A percentile compares a stretch with the other conserved stretches of the same genome.
phyloP scores from a whole-genome alignment of 192 early-diverging fungal genomes.

The Paraglomus brasilianum region DNA sequence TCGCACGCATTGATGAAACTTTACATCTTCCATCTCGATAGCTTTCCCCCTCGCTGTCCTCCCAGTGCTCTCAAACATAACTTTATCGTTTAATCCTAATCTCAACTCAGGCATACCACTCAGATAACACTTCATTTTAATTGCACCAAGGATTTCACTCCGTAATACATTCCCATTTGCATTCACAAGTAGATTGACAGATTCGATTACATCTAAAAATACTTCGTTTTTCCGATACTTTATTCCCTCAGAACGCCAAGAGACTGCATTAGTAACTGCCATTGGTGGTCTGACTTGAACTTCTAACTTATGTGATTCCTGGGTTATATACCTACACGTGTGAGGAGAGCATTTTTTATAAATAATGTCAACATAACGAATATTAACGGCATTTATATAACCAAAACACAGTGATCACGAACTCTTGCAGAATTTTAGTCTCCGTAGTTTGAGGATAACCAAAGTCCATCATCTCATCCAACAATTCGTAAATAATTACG shows the following conservation, averaged over 20 bases:
- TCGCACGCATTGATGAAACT: slow-evolving; percentile 91
- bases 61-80: slow-evolving; percentile 91
- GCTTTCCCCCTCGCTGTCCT: slow-evolving; percentile 69
- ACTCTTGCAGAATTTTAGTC: slow-evolving; percentile 83
- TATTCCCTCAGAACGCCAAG: slow-evolving; percentile 93
- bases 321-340: slow-evolving; percentile 82
- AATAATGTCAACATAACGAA: background rate
- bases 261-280: slow-evolving; percentile 90
- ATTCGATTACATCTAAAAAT: slow-evolving; percentile 98
- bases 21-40: slow-evolving; percentile 89
- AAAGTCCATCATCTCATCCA: slow-evolving; percentile 95
- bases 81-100: slow-evolving; percentile 86
- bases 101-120: slow-evolving; percentile 85
- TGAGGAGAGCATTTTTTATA: background rate
- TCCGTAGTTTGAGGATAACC: slow-evolving; percentile 88
- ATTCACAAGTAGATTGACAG: slow-evolving; percentile 90
- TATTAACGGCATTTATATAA: slow-evolving; percentile 18
- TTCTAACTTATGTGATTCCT: slow-evolving; percentile 94
- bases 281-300: slow-evolving; percentile 87
- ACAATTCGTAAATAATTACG: slow-evolving; percentile 86
- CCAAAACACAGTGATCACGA: slow-evolving; percentile 6
- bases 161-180: slow-evolving; percentile 56
- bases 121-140: slow-evolving; percentile 86
- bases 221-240: slow-evolving; percentile 98
- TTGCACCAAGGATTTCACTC: slow-evolving; percentile 72